Conservation (phyloP, 805 yeast genomes). For the Kregervanrija delftensis region DNA sequence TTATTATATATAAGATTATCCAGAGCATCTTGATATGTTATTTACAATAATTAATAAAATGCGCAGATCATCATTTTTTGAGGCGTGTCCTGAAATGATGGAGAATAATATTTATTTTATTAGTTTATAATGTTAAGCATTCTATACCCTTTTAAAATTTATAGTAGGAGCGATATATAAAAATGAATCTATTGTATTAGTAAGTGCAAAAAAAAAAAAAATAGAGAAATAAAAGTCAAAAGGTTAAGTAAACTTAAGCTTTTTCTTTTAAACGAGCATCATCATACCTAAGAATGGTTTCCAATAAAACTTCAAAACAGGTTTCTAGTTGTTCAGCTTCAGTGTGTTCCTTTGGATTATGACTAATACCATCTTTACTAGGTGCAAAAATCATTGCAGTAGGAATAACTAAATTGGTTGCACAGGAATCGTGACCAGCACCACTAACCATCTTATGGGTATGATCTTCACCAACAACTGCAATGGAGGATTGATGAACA, state of each 20-base stretch:
- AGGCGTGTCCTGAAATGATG: no score
- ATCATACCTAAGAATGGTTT: slow-evolving; percentile 33
- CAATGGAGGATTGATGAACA: slow-evolving; percentile 46
- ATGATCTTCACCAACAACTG: slow-evolving; percentile 38
- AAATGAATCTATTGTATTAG: no score
- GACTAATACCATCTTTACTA: slow-evolving; percentile 57
- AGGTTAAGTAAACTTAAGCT: not conserved
- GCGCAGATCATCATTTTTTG: no score
- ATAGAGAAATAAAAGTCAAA: no score
- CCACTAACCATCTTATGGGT: slow-evolving; percentile 51
- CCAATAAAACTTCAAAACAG: slow-evolving; percentile 52
- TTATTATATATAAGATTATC: no score
- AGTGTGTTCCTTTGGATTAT: slow-evolving; percentile 60
- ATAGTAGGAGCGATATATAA: no score
- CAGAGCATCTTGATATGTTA: no score
- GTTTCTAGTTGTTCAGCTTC: slow-evolving; percentile 57
- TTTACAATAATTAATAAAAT: no score
- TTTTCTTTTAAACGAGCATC: slow-evolving; percentile 8
- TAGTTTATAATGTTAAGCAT: no score
- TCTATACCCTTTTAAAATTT: no score
- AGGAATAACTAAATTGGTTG: slow-evolving; percentile 49
- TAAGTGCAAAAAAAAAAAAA: no score
- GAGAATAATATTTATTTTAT: no score
- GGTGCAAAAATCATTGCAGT: slow-evolving; percentile 75
- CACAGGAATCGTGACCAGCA: slow-evolving; percentile 71